These are phyloP conservation scores for Theileria parva DNA, from an alignment of 169 alveolate genomes.

Conservation along the genomic window DNA sequence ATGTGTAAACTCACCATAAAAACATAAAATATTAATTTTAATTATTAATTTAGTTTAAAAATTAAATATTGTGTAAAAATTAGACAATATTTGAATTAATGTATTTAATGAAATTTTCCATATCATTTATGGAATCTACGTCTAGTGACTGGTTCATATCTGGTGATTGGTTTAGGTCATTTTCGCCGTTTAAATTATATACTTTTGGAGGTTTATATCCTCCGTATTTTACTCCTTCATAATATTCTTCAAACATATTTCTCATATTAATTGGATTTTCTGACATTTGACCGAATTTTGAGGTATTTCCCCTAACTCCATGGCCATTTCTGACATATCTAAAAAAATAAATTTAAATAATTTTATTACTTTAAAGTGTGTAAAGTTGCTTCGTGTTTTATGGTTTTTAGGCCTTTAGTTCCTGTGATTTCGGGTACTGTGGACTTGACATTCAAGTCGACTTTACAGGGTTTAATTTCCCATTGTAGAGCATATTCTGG, in stretches of 20 bases:
- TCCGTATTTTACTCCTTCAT: not conserved
- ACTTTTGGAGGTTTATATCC: conserved; percentile 21
- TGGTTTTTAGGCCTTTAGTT: not conserved
- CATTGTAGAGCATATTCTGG: conserved; percentile 28
- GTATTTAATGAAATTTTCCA: conserved; percentile 3
- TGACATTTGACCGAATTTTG: not conserved
- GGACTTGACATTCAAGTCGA: conserved; percentile 1
- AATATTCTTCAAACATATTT: not conserved
- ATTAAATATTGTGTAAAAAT: not conserved
- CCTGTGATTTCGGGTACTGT: not conserved
- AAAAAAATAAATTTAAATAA: not conserved
- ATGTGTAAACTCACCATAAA: not conserved
- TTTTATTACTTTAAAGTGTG: not conserved
- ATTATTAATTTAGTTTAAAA: too few relatives aligned
- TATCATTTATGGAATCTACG: conserved; percentile 2
- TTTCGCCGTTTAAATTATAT: not conserved
- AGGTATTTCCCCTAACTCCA: not conserved
- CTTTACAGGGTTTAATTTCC: conserved; percentile 28
- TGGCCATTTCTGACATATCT: not conserved
- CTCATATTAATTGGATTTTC: not conserved
- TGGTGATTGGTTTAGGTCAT: not conserved
- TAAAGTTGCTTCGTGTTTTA: conserved; percentile 12
- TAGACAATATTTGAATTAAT: not conserved
- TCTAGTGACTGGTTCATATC: not conserved
- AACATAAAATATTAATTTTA: too few relatives aligned